A percentile compares a stretch with the other conserved stretches of the same genome.
phyloP scores from a whole-genome alignment of 805 yeast genomes.

The Kuraishia floccosa region DNA sequence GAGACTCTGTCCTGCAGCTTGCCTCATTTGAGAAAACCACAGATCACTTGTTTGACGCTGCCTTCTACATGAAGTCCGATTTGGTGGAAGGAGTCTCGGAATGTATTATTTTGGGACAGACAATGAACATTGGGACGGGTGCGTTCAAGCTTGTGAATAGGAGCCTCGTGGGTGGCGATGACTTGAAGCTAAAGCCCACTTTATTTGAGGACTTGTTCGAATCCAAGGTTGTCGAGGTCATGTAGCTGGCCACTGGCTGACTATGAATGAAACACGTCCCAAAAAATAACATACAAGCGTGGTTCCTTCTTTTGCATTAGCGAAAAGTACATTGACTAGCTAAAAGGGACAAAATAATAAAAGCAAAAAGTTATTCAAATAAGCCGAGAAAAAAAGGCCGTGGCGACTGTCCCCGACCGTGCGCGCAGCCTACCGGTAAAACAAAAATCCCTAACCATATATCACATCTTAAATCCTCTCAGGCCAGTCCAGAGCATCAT shows the following conservation, averaged over 20 bases:
- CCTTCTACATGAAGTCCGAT: conserved; percentile 95
- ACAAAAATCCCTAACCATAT: too few species aligned
- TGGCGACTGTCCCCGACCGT: too few species aligned
- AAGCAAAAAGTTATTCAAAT: too few species aligned
- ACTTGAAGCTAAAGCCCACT: conserved; percentile 27
- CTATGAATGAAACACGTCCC: too few species aligned
- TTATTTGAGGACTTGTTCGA: conserved; percentile 33
- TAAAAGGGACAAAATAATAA: too few species aligned
- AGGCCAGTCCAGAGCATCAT: conserved; percentile 24
- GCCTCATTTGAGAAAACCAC: conserved; percentile 98
- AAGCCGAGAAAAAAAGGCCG: too few species aligned
- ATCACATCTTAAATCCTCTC: too few species aligned
- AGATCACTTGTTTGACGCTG: conserved; percentile 96
- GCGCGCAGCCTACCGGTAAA: too few species aligned
- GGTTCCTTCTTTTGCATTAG: too few species aligned
- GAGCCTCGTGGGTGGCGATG: conserved; percentile 27
- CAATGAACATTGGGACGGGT: conserved; percentile 97
- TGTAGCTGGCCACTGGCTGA: too few species aligned
- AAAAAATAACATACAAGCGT: too few species aligned
- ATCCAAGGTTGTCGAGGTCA: neutral
- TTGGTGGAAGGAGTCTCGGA: conserved; percentile 96
- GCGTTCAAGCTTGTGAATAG: conserved; percentile 76
- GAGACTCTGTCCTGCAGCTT: conserved; percentile 92
- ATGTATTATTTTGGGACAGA: conserved; percentile 94
- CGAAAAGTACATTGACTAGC: too few species aligned